Base-by-base conservation (phyloP, 2,329 filamentous ascomycete genomes). In the Curvularia sp. region DNA sequence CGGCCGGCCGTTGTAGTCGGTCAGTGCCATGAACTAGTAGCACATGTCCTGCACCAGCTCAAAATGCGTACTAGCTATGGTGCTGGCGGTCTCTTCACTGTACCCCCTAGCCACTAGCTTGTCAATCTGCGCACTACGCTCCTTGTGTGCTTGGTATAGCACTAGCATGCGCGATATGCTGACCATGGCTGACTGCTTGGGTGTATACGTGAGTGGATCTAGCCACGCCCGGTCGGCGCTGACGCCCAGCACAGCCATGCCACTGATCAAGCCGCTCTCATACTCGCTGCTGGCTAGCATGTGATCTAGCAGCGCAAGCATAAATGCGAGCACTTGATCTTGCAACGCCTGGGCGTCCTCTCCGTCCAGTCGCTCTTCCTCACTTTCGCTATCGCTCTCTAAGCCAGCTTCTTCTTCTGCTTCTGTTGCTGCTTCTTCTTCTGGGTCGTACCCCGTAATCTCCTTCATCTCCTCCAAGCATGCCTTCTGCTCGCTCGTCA, bases 131-230 rank as follows among this genome's bases (percentile, higher is more conserved):
- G 24, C 31, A 18, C 28, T 22, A 1, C 41, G 48, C 39, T 52
- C n/a, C 30, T 53, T 49, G 5, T 41, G 39, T 20, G 41, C 35
- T 24, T 41, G 6, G 26, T 60, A 57, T 22, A 60, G 39, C 24
- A 60, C 53, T 15, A 60, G 31, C 39, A 60, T 57, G 28, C 49
- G 49, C 22, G 53, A 53, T 47, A 50, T 50, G 15, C 15, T 54
- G 12, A 60, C 42, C 2, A 57, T n/a, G 3, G 49, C 44, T 0
- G 49, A 44, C 31, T 31, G 28, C 53, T 57, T 57, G 15, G 53
- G 58, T 8, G 57, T 60, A 31, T 60, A 60, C 42, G 51, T 28
- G 15, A 59, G 46, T 30, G 39, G 43, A 50, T 49, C 53, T 22
- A 60, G 35, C 58, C 35, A 60, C 13, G 38, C 35, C 31, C 26